Conservation (phyloP, 805 yeast species). For the Lipomyces mesembrius region DNA sequence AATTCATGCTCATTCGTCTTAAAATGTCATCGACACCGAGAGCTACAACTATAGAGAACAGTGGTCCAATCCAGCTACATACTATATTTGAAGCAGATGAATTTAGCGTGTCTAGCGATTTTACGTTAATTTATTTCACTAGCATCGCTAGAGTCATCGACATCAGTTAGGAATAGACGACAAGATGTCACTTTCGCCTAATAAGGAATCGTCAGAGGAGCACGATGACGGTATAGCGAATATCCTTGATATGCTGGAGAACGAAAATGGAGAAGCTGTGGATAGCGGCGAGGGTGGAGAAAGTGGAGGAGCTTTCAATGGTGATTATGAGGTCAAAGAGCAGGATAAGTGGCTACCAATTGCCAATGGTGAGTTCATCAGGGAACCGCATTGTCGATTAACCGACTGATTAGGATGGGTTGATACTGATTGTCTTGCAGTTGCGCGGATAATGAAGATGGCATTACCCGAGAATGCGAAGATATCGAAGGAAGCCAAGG, state of each 20-base stretch:
- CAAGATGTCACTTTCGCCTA: slow-evolving; percentile 29
- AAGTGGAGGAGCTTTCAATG: slow-evolving; percentile 23
- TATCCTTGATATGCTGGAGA: slow-evolving; percentile 30
- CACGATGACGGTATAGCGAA: slow-evolving; percentile 28
- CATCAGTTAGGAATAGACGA: neutral
- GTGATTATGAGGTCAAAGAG: slow-evolving; percentile 59
- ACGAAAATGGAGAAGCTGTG: slow-evolving; percentile 16
- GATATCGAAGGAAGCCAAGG: slow-evolving; percentile 78
- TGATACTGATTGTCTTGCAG: slow-evolving; percentile 38
- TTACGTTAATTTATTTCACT: no score
- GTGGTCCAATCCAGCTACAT: no score
- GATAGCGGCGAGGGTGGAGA: slow-evolving; percentile 20
- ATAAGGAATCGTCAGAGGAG: slow-evolving; percentile 17
- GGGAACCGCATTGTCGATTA: neutral
- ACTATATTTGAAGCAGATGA: no score
- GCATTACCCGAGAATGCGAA: slow-evolving; percentile 76
- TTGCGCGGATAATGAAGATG: slow-evolving; percentile 75
- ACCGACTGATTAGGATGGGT: neutral
- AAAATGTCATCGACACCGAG: no score
- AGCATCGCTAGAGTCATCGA: neutral
- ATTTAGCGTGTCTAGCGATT: no score
- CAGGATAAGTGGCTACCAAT: slow-evolving; percentile 67
- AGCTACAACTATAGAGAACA: no score
- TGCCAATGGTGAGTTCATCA: slow-evolving; percentile 53
- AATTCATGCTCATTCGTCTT: no score